These are phyloP conservation scores for Macrophomina tecta DNA, from an alignment of 2,329 filamentous ascomycete species.

Conservation along the genomic window DNA sequence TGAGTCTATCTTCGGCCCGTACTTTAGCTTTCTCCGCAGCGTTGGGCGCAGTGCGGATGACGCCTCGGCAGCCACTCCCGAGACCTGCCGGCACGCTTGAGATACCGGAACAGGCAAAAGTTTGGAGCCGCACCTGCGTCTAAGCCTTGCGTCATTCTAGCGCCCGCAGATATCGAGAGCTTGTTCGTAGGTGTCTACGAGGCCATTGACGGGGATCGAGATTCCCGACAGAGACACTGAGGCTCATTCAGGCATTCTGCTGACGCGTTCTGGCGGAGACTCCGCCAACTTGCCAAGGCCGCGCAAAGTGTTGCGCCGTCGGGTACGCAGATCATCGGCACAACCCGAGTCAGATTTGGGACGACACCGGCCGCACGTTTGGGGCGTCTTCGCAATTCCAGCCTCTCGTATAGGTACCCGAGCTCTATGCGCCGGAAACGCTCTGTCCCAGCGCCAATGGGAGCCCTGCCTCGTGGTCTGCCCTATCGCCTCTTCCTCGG, in stretches of 20 bases:
- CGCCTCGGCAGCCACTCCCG: constrained; percentile 12
- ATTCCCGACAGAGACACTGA: background rate
- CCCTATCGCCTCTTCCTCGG: constrained; percentile 17
- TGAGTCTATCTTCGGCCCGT: background rate
- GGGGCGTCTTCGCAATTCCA: constrained; percentile 9
- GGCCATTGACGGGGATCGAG: background rate
- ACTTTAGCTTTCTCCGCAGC: background rate
- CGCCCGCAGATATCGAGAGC: constrained; percentile 5
- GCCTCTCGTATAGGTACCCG: background rate
- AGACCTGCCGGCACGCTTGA: too few relatives aligned
- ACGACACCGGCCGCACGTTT: background rate
- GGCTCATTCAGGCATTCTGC: background rate
- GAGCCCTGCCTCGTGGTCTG: background rate
- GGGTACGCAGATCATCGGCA: constrained; percentile 17
- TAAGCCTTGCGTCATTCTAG: constrained; percentile 5
- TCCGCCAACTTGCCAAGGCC: constrained; percentile 10
- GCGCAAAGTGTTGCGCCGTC: constrained; percentile 11
- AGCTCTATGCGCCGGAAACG: background rate
- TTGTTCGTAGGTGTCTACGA: background rate
- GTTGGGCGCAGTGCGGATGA: background rate
- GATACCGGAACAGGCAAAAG: background rate
- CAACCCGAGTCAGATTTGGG: background rate
- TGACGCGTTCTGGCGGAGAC: constrained; percentile 16
- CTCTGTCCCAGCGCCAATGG: background rate
- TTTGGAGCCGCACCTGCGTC: background rate